Base-by-base conservation (phyloP, 73 alveolate species). In the Paramecium sexaurelia region DNA sequence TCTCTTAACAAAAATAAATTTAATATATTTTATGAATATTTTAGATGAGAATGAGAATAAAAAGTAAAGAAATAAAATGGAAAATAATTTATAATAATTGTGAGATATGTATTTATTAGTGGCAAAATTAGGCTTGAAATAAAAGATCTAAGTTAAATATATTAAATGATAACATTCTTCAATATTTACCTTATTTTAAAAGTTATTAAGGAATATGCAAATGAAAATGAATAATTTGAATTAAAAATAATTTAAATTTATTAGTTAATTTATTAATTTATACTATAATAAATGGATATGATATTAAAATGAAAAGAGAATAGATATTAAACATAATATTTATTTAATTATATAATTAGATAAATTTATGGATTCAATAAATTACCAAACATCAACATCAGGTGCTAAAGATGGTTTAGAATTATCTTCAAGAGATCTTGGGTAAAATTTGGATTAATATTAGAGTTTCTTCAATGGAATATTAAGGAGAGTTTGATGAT, bases 401-500 rank as follows among this genome's bases (percentile, higher is more conserved):
- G 67, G 67, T 0, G 67, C 3, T 4, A 51, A 51, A 4, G 67
- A 51, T 17, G 35, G 15, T 7, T 51, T 51, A 51, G 67, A 51
- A 7, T 17, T 51, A 4, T 51, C 67, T 17, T 51, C 67, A 24
- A 66, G 45, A 1, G 84, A 66, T 66, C 84, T 32, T 32, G 84
- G 84, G 84, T 66, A 66, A 29, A 13, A 66, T 15, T 22, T 11
- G 9, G 3, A 5, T 66, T 15, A 24, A 29, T 15, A 29, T 11
- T 32, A 66, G 84, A 66, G 39, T 66, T 19, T 73, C 87, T 29
- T 20, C 55, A 6, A 35, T 73, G 87, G 55, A 35, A 7, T 73
- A 13, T 73, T 36, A 35, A 10, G 87, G 87, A 13, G 87, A 73
- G 19, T 73, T 73, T 36, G 87, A 73, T 73, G 87, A 73, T 20